Conservation (phyloP, 768 basidiomycete species). For the Tylopilus vinaceipallidus region DNA sequence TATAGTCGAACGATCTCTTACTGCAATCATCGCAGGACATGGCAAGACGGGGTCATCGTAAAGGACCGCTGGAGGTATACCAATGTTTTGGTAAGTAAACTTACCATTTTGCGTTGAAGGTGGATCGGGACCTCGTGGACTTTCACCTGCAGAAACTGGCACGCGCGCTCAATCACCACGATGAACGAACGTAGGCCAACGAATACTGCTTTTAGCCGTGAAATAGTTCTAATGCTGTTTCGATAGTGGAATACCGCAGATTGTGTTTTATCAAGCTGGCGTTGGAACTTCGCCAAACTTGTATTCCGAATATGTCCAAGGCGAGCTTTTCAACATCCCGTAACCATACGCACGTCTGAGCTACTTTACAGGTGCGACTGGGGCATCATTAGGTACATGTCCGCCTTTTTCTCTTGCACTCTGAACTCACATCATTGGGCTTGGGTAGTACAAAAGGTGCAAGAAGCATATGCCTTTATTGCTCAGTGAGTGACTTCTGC, state of each 20-base stretch:
- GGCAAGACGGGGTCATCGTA: conserved; percentile 61
- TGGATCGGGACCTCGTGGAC: too few species aligned
- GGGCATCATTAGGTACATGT: conserved; percentile 53
- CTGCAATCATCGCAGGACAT: conserved; percentile 51
- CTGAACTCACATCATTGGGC: conserved; percentile 2
- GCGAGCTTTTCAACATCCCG: conserved; percentile 31
- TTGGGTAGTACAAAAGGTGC: conserved; percentile 61
- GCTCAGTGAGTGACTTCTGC: conserved; percentile 55
- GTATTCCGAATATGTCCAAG: conserved; percentile 61
- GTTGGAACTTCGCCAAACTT: conserved; percentile 57
- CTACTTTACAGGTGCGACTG: conserved; percentile 52
- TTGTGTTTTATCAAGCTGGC: conserved; percentile 65
- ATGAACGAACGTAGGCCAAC: conserved; percentile 36
- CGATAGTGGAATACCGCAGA: conserved; percentile 58
- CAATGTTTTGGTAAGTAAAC: conserved; percentile 48
- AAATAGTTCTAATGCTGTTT: too few species aligned
- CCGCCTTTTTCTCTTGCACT: neutral
- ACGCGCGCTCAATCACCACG: conserved; percentile 49
- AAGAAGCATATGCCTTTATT: conserved; percentile 79
- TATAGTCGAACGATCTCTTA: neutral
- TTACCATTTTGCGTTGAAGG: too few species aligned
- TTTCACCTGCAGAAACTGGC: conserved; percentile 47
- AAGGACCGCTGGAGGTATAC: conserved; percentile 48
- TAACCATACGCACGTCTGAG: conserved; percentile 6
- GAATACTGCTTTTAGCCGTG: too few species aligned